Conservation (phyloP, 2,329 filamentous ascomycete genomes). For the Penicillium sp. region DNA sequence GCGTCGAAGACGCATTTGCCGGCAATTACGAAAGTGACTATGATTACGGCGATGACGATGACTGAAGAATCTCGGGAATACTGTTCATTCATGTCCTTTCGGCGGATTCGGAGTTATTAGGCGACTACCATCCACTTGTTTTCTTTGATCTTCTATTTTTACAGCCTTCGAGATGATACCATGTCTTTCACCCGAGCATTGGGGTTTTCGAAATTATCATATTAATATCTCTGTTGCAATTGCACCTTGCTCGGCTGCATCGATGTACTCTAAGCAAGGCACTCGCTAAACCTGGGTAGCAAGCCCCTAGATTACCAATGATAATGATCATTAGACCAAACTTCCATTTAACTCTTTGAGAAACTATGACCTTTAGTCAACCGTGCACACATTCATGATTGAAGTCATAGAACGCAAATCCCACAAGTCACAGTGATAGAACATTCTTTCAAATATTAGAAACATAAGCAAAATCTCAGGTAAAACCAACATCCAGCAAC, state of each 20-base stretch:
- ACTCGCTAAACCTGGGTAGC: background rate
- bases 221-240: background rate
- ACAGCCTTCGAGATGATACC: conserved; percentile 9
- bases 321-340: background rate
- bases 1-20: conserved; percentile 34
- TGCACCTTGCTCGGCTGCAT: background rate
- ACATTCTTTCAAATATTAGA: too few relatives aligned
- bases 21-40: conserved; percentile 30
- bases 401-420: too few relatives aligned
- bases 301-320: background rate
- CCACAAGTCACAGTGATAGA: too few relatives aligned
- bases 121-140: background rate
- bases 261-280: background rate
- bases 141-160: background rate
- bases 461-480: too few relatives aligned
- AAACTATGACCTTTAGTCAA: background rate
- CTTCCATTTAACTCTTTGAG: background rate
- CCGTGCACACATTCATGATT: background rate
- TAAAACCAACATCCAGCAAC: too few relatives aligned
- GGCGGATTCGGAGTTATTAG: background rate
- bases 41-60: conserved; percentile 17
- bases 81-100: background rate
- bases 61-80: conserved; percentile 8
- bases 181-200: conserved; percentile 3
- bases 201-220: background rate